Evolutionary conservation across 306 rosid species (phyloP).

Genomic region (Malus sylvestris): DNA sequence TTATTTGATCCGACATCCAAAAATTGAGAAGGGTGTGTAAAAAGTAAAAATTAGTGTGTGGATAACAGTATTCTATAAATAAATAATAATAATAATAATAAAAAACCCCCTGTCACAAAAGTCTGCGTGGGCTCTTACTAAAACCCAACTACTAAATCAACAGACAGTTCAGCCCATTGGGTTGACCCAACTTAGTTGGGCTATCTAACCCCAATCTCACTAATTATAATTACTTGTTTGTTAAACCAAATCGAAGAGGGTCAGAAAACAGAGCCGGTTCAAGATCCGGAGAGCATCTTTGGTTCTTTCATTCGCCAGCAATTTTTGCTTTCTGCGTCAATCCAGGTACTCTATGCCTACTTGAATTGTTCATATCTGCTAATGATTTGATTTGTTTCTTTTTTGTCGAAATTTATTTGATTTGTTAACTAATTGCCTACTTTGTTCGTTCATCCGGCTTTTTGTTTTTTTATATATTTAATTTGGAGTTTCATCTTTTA

Average conservation of each 20-base stretch:
- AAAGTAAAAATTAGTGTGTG: no score
- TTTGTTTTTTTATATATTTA: neutral
- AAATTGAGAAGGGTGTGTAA: no score
- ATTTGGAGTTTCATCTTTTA: neutral
- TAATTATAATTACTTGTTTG: neutral
- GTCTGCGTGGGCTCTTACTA: no score
- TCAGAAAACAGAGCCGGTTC: neutral
- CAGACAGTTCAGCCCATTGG: neutral
- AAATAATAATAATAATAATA: no score
- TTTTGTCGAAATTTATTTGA: neutral
- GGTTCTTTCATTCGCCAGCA: neutral
- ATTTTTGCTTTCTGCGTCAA: neutral
- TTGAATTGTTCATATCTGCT: neutral
- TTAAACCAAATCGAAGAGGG: neutral
- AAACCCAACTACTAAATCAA: no score
- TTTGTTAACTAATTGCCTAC: neutral
- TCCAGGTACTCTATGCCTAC: neutral
- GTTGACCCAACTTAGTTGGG: neutral
- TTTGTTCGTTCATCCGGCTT: neutral
- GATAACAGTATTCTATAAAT: no score
- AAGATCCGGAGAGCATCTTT: neutral
- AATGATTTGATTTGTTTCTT: neutral
- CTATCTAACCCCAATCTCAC: neutral
- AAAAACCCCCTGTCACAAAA: no score
- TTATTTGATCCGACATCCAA: rapidly evolving